phyloP scores from a whole-genome alignment of 2,329 filamentous ascomycete species.

The Xylariales sp. region DNA sequence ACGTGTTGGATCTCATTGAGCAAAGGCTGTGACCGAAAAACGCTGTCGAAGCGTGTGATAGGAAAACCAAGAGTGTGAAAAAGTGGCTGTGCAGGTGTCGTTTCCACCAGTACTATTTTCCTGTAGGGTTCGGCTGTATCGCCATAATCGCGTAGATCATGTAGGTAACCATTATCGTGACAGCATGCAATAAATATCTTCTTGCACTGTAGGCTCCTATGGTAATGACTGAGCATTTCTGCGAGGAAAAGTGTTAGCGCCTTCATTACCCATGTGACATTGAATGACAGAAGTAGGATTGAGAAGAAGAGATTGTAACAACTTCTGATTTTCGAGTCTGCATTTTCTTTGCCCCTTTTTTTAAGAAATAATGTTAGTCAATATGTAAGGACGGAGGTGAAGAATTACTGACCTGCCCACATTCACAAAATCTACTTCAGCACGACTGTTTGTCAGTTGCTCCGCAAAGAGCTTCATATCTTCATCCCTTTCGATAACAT shows the following conservation, averaged over 20 bases:
- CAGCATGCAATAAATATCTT: conserved; percentile 28
- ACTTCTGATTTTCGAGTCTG: conserved; percentile 14
- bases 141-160: conserved; percentile 26
- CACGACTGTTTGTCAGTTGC: conserved; percentile 27
- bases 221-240: conserved; percentile 29
- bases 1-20: conserved; percentile 24
- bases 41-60: conserved; percentile 23
- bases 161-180: conserved; percentile 30
- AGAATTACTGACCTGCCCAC: conserved; percentile 19
- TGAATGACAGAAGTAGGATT: neutral
- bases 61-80: conserved; percentile 26
- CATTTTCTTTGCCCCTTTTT: conserved; percentile 27
- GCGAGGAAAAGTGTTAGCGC: neutral
- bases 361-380: neutral
- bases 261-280: too few species aligned
- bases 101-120: conserved; percentile 25
- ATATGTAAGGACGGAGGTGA: too few species aligned
- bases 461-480: conserved; percentile 27
- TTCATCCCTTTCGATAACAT: conserved; percentile 24
- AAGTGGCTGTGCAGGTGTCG: conserved; percentile 25
- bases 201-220: conserved; percentile 27
- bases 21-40: conserved; percentile 25
- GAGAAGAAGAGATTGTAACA: neutral
- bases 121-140: conserved; percentile 13
- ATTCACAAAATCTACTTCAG: conserved; percentile 29